These are phyloP conservation scores for Coemansia biformis DNA, from an alignment of 192 early-diverging fungal genomes.

Conservation along the genomic window DNA sequence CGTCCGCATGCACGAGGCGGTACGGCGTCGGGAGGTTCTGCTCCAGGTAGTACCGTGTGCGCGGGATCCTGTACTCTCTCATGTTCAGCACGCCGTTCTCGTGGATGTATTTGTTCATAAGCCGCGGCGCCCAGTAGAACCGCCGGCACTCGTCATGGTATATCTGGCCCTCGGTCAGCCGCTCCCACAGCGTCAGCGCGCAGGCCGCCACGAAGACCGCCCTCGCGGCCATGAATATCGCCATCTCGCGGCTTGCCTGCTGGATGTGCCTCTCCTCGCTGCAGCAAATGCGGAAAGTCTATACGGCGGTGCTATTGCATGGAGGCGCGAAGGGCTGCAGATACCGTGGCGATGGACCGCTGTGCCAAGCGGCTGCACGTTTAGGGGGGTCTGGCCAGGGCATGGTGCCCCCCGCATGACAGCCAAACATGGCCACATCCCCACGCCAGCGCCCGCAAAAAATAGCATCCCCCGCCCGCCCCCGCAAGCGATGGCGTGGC, in stretches of 20 bases:
- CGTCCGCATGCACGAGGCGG: constrained; percentile 27
- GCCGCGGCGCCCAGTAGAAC: constrained; percentile 48
- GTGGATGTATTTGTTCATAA: constrained; percentile 50
- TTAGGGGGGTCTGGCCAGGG: too few relatives aligned
- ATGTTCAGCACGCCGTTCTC: constrained; percentile 41
- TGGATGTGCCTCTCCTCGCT: too few relatives aligned
- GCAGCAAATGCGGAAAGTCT: too few relatives aligned
- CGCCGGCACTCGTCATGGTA: constrained; percentile 42
- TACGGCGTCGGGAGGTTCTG: constrained; percentile 44
- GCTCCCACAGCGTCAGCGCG: constrained; percentile 10
- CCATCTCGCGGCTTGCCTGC: constrained; percentile 4
- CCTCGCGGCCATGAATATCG: neutral
- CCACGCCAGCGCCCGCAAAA: too few relatives aligned
- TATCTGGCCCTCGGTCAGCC: constrained; percentile 20
- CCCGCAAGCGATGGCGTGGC: too few relatives aligned
- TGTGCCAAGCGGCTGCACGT: too few relatives aligned
- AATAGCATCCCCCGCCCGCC: too few relatives aligned
- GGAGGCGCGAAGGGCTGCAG: too few relatives aligned
- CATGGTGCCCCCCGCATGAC: too few relatives aligned
- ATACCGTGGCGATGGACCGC: too few relatives aligned
- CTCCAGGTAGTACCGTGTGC: constrained; percentile 24
- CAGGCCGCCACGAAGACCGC: constrained; percentile 7
- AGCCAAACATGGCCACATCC: too few relatives aligned
- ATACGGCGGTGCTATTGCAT: too few relatives aligned
- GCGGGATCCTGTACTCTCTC: constrained; percentile 30